phyloP scores from a whole-genome alignment of 2,329 filamentous ascomycete genomes.

The Claviceps digitariae region DNA sequence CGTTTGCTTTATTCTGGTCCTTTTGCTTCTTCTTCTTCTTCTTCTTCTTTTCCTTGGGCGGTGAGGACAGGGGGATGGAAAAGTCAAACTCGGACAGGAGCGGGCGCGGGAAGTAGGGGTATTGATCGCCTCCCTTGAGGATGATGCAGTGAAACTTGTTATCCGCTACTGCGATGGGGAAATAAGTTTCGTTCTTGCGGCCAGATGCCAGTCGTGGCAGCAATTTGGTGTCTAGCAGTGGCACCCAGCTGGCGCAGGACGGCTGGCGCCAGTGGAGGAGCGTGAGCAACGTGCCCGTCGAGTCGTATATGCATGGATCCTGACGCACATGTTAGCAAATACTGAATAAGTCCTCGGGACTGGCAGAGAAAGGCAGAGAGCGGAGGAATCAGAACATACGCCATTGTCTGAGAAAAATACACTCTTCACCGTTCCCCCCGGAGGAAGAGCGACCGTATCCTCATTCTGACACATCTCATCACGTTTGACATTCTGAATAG shows the following conservation, averaged over 20 bases:
- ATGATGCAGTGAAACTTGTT: conserved; percentile 97
- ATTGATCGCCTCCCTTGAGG: conserved; percentile 84
- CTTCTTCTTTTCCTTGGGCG: conserved; percentile 23
- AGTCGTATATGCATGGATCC: conserved; percentile 95
- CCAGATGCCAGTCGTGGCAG: conserved; percentile 72
- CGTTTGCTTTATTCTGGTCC: conserved; percentile 15
- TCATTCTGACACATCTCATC: conserved; percentile 93
- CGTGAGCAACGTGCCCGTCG: conserved; percentile 74
- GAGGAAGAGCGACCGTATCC: conserved; percentile 74
- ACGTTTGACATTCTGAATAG: conserved; percentile 85
- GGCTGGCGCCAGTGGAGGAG: conserved; percentile 82
- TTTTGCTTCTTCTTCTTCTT: conserved; percentile 17
- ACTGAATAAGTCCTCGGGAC: neutral
- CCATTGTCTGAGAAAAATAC: conserved; percentile 89
- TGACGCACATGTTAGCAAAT: conserved; percentile 17
- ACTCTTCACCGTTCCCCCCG: conserved; percentile 58
- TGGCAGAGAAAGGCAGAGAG: neutral
- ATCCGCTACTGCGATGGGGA: conserved; percentile 85
- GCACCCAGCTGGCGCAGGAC: conserved; percentile 80
- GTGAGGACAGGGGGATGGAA: conserved; percentile 60
- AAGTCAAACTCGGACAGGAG: conserved; percentile 91
- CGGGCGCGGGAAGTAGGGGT: conserved; percentile 85
- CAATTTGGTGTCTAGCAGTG: conserved; percentile 77
- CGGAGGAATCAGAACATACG: conserved; percentile 33
- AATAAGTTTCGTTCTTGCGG: conserved; percentile 81